These are phyloP conservation scores for Iberis pinnata DNA, from an alignment of 345 rosid species.

Conservation along the genomic window DNA sequence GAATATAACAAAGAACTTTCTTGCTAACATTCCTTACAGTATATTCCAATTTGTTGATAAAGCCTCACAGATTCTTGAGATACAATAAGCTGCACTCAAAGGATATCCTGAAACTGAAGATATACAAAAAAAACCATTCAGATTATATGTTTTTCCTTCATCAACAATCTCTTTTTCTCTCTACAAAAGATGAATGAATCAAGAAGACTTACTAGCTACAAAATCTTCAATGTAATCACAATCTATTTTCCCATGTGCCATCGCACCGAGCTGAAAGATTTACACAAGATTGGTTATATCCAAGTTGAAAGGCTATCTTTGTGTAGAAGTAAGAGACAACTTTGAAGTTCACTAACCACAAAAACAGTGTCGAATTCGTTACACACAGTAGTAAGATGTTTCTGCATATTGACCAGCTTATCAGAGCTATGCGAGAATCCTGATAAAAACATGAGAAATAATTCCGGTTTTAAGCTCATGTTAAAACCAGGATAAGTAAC, in stretches of 20 bases:
- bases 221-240: slow-evolving; percentile 53
- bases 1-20: slow-evolving; percentile 1
- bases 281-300: background rate
- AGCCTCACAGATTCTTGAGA: slow-evolving; percentile 70
- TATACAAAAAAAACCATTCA: slow-evolving; percentile 10
- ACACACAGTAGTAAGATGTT: slow-evolving; percentile 45
- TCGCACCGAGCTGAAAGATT: slow-evolving; percentile 62
- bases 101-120: slow-evolving; percentile 82
- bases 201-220: slow-evolving; percentile 47
- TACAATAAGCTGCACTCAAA: slow-evolving; percentile 76
- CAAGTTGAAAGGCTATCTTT: background rate
- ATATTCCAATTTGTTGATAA: slow-evolving; percentile 45
- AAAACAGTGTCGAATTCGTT: slow-evolving; percentile 62
- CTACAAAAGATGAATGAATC: background rate
- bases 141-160: slow-evolving; percentile 1
- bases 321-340: background rate
- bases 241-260: slow-evolving; percentile 80
- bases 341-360: slow-evolving; percentile 52
- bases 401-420: slow-evolving; percentile 54
- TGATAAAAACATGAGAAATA: slow-evolving; percentile 29
- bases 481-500: background rate
- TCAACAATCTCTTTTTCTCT: background rate
- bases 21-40: slow-evolving; percentile 17
- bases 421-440: slow-evolving; percentile 83
- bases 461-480: background rate